Evolutionary conservation across 1,284 basidiomycete genomes (phyloP).

Genomic region (Sphagnurus paluster): DNA sequence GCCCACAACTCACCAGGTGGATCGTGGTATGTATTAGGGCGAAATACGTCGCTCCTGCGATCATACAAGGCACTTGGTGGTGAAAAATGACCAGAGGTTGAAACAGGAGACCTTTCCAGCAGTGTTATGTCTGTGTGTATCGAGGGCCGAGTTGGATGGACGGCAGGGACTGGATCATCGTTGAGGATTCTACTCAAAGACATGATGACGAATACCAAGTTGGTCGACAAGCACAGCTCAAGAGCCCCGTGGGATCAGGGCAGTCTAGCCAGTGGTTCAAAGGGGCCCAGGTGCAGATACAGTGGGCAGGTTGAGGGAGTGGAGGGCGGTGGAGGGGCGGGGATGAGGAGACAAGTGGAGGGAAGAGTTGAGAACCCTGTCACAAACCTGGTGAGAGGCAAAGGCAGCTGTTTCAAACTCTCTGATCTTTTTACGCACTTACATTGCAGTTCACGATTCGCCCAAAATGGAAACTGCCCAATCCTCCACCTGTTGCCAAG

Average conservation of each 20-base stretch:
- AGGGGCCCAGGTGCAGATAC: conserved; percentile 1
- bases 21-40: conserved; percentile 12
- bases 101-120: conserved; percentile 13
- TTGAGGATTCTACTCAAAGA: conserved; percentile 77
- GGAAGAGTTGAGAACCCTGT: conserved; percentile 28
- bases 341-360: conserved; percentile 9
- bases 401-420: conserved; percentile 33
- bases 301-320: not conserved
- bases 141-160: conserved; percentile 22
- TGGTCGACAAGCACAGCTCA: not conserved
- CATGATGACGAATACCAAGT: conserved; percentile 39
- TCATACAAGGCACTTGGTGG: conserved; percentile 12
- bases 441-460: conserved; percentile 30
- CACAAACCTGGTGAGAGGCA: conserved; percentile 28
- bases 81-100: conserved; percentile 17
- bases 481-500: conserved; percentile 11
- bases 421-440: conserved; percentile 38
- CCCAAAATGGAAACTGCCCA: conserved; percentile 30
- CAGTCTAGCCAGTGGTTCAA: conserved; percentile 9
- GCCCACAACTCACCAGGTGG: conserved; percentile 8
- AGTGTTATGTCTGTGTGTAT: conserved; percentile 23
- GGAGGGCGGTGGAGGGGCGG: conserved; percentile 13
- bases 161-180: conserved; percentile 50
- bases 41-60: conserved; percentile 8
- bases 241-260: conserved; percentile 29